Conservation (phyloP, 768 basidiomycete genomes). For the Auriscalpium vulgare region DNA sequence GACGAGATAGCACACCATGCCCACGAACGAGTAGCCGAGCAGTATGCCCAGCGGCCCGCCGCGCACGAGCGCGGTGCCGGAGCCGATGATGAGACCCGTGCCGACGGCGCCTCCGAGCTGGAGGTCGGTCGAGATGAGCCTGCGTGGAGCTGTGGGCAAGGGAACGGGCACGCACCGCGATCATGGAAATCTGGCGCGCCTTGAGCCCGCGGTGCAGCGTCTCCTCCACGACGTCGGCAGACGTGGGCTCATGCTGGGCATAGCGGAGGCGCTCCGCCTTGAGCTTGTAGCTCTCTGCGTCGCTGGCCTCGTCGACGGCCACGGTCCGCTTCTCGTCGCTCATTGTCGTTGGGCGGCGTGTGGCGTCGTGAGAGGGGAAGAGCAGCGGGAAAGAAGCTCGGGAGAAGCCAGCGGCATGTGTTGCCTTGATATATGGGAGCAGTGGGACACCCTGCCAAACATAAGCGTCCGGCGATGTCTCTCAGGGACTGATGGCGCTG, state of each 20-base stretch:
- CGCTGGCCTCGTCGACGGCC: background rate
- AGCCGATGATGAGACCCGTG: slow-evolving; percentile 30
- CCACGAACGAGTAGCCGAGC: slow-evolving; percentile 38
- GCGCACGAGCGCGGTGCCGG: slow-evolving; percentile 47
- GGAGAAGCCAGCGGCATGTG: no score
- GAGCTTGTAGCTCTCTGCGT: background rate
- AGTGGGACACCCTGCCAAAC: no score
- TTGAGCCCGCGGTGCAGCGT: slow-evolving; percentile 27
- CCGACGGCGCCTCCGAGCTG: slow-evolving; percentile 28
- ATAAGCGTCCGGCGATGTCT: no score
- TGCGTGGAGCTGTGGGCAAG: background rate
- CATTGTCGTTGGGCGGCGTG: background rate
- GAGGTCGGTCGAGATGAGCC: background rate
- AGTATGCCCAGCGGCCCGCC: slow-evolving; percentile 47
- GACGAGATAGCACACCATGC: slow-evolving; percentile 50
- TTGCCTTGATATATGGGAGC: no score
- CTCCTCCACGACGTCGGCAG: slow-evolving; percentile 20
- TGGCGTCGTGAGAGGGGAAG: background rate
- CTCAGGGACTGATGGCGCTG: no score
- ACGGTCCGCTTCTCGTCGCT: background rate
- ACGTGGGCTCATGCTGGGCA: slow-evolving; percentile 3
- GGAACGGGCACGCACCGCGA: slow-evolving; percentile 21
- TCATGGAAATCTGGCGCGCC: slow-evolving; percentile 32
- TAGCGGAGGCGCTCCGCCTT: background rate
- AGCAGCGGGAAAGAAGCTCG: background rate